Base-by-base conservation (phyloP, 1,284 basidiomycete species). In the Ceratobasidium sp. region DNA sequence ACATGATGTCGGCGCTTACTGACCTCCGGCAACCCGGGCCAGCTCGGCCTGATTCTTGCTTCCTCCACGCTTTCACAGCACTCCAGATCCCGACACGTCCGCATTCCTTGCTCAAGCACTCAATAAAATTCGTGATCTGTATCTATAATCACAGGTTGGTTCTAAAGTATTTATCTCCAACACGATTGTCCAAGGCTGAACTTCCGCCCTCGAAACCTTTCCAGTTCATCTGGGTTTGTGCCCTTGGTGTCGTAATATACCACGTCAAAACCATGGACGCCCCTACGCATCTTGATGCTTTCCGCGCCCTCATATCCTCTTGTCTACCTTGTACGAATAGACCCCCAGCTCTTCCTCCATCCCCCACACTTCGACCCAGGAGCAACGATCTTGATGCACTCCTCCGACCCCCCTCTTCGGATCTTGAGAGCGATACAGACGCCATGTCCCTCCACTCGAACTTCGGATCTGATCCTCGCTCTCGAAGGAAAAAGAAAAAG, bases 391-490 rank as follows among this genome's bases (percentile, higher is more conserved):
- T 67, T 28, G 46, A 67, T 67, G 42, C 71, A 49, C 60, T 64
- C 20, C 60, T 75, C 18, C 40, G 44, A 0, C 64, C 64, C n/a
- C 7, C 64, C 6, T 49, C 64, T 5, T 67, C 64, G 46, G 71
- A 64, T 40, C 42, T 55, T 7, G 58, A 75, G 44, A 64, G 23
- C 40, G 71, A 75, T 20, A 26, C 51, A 6, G 71, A 75, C 33
- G 71, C 56, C 0, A 75, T 75, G 71, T 75, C 71, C 6, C 60
- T 75, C 9, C 71, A 75, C 28, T 75, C 71, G 42, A 51, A 18
- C 5, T 75, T 61, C 26, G 56, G 71, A 12, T 26, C 71, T 18
- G 23, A 64, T 42, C 28, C 58, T 7, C 58, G 71, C 18, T 5
- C 20, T 39, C 40, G 71, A 20, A 63, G n/a, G 44, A 67, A 67